Base-by-base conservation (phyloP, 2,329 filamentous ascomycete species). In the Drechslera avenae region DNA sequence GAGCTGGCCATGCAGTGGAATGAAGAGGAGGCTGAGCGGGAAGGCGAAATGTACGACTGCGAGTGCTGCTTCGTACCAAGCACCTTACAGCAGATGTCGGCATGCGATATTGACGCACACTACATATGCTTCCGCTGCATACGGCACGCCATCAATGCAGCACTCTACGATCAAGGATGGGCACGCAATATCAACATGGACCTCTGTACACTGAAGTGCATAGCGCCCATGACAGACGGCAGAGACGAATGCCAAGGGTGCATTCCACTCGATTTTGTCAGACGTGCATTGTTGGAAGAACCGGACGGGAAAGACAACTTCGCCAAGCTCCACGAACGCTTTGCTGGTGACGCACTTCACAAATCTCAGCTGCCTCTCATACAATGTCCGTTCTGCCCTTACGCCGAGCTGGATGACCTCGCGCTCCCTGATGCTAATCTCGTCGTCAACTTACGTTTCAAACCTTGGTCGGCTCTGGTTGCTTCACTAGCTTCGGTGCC, bases 131-230 rank as follows among this genome's bases (percentile, higher is more conserved):
- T 92, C 73, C 83, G 84, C 37, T 97, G 94, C 73, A 86, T 97
- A 42, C 87, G 87, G 57, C 85, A 88, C 58, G 87, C 91, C 9
- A 82, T 93, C 52, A 88, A 87, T 41, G 93, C 97, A 70, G 91
- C 92, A 2, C 78, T 97, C 0, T 97, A 96, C 69, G 94, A 94
- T 0, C 94, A 97, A 72, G 90, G 90, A 44, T 97, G 93, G 90
- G 83, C 85, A 41, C 86, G 88, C 52, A 94, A 85, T 63, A 87
- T 97, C 62, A 83, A 94, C 67, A 74, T 84, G 21, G 81, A 86
- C 51, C 84, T 81, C 31, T 89, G 89, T 31, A 91, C 90, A 0
- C 79, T 97, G 46, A 85, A 84, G 54, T 97, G 94, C 69, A 82
- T 96, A n/a, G 90, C 92, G 1, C 86, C 90, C 0, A 82, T 87